A percentile compares a stretch with the other conserved stretches of the same genome.
Evolutionary conservation across 306 rosid genomes (phyloP).

Genomic region (Phaseolus lunatus): DNA sequence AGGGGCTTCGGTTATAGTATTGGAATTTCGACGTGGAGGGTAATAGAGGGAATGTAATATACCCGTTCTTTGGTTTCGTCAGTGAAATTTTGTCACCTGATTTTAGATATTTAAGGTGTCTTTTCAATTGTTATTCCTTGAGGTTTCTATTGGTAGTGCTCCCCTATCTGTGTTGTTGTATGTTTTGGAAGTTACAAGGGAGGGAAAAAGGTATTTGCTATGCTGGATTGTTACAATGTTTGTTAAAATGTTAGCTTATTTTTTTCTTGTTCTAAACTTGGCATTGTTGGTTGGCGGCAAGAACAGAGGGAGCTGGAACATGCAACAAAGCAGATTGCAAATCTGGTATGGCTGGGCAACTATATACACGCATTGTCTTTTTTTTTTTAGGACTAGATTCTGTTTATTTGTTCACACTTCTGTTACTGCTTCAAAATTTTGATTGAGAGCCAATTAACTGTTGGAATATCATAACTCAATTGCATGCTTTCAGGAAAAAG

Average conservation of each 20-base stretch:
- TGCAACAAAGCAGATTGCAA: conserved; percentile 60
- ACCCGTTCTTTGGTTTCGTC: neutral
- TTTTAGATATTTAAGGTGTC: conserved; percentile 7
- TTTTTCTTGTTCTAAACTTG: conserved; percentile 38
- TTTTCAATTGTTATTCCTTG: neutral
- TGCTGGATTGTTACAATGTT: neutral
- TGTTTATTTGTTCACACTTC: neutral
- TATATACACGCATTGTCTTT: neutral
- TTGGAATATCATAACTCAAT: conserved; percentile 33
- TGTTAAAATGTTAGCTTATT: conserved; percentile 13
- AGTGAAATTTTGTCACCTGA: neutral
- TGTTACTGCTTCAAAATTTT: conserved; percentile 2
- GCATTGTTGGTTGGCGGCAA: conserved; percentile 47
- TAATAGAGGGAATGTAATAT: neutral
- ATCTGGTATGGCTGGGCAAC: conserved; percentile 60
- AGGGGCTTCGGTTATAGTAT: neutral
- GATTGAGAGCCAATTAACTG: conserved; percentile 27
- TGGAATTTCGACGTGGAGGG: conserved; percentile 2
- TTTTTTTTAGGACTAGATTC: conserved; percentile 18
- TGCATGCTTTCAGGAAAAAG: conserved; percentile 74
- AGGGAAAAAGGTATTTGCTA: neutral
- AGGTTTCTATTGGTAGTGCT: conserved; percentile 19
- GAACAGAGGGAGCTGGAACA: conserved; percentile 78
- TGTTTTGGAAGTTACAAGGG: conserved; percentile 27
- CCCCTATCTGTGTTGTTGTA: conserved; percentile 6